Base-by-base conservation (phyloP, 106 monocot species). In the Allium sativum region DNA sequence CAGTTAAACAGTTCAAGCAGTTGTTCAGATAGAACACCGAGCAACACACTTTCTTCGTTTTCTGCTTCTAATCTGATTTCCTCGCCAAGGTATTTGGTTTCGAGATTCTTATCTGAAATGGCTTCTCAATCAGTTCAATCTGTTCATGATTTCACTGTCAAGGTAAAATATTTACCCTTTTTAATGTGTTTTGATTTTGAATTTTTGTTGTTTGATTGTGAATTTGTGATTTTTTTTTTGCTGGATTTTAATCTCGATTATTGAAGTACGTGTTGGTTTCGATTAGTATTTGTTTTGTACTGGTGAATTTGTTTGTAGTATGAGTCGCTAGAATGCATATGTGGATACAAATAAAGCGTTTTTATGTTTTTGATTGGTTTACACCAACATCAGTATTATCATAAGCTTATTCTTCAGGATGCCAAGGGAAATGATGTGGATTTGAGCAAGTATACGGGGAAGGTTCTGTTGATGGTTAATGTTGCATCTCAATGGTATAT, bases 381-480 rank as follows among this genome's bases (percentile, higher is more conserved):
- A n/a, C n/a, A n/a, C 31, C 31, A 31, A 31, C 31, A 31, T 31
- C 31, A 31, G 5, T 31, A 31, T 31, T 31, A 31, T 31, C 31
- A 31, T 2, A 31, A 31, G 31, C 31, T 31, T 57, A 15, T n/a
- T 3, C 40, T 70, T 59, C 54, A 85, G 85, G 85, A 85, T 81
- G 74, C 75, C 4, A 73, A 18, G 21, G 85, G 78, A 40, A 78
- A 78, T 58, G 85, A 86, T 69, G 78, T 81, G 19, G 81, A 86
- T 42, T 78, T 86, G 48, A 81, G 75, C 75, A 76, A 18, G 1
- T 86, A 86, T 72, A 86, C 81, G 65, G 85, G 81, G 40, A 86
- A 86, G 69, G 81, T 78, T 42, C 69, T 86, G 61, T 66, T 86
- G 48, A 81, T 86, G 48, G 85, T 86, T 11, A 86, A 86, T 64